These are phyloP conservation scores for Thalassiosira hispida DNA, from an alignment of 352 stramenopile species.

Conservation along the genomic window DNA sequence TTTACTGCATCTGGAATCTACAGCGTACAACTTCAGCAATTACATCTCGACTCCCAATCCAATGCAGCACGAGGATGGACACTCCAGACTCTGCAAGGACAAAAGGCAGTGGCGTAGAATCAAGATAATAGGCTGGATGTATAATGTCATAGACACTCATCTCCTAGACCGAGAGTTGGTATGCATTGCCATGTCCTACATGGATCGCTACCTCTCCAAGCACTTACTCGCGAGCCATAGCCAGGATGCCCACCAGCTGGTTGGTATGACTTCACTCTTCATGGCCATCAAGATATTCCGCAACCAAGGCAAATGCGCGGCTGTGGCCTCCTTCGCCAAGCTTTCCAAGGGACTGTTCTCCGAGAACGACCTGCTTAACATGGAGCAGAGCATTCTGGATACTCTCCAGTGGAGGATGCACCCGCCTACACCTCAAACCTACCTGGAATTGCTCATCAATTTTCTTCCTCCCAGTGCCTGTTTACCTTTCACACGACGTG, in stretches of 20 bases:
- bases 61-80: not conserved
- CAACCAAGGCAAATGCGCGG: constrained; percentile 49
- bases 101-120: constrained; percentile 21
- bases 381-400: constrained; percentile 58
- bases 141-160: constrained; percentile 26
- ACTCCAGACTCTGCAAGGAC: not conserved
- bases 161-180: constrained; percentile 36
- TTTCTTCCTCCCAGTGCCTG: constrained; percentile 41
- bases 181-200: constrained; percentile 24
- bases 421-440: constrained; percentile 62
- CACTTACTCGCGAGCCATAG: not conserved
- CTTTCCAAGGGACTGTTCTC: constrained; percentile 56
- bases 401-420: constrained; percentile 66
- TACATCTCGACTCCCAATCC: constrained; percentile 22
- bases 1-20: constrained; percentile 41
- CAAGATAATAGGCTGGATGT: constrained; percentile 39
- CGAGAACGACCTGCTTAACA: constrained; percentile 53
- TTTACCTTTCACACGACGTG: constrained; percentile 13
- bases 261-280: constrained; percentile 63
- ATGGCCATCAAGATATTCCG: constrained; percentile 70
- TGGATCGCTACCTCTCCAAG: constrained; percentile 36
- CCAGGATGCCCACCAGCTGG: constrained; percentile 43
- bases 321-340: constrained; percentile 56
- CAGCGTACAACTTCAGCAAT: constrained; percentile 28
- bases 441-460: constrained; percentile 49